Evolutionary conservation across 1,284 basidiomycete genomes (phyloP), one percentile per base, ranked within the genome.

Genomic region (Tilletia caries): DNA sequence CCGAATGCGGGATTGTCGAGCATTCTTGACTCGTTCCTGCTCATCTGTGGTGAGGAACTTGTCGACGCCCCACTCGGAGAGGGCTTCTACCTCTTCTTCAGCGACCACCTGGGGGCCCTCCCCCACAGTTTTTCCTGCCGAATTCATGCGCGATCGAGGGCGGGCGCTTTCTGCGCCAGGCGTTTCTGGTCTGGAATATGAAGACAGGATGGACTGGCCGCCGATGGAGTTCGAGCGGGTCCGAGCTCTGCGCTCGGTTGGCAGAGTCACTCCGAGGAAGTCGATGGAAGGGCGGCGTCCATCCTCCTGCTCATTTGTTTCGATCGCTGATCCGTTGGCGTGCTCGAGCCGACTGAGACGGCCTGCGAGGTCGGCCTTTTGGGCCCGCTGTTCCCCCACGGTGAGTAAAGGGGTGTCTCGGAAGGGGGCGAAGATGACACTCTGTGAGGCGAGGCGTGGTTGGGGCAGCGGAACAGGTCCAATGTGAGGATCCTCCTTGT

Each of bases 341-440:
- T 25, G 20, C 20, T 50, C 48, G 48, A 50, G 48, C 6, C 48
- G 48, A 25, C 48, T 50, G 48, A 50, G 54, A 25, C 54, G 2
- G 29, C 54, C 54, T 29, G 41, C 65, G n/a, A 46, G 65, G 13
- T 32, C 41, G 10, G 65, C 65, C n/a, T 34, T 29, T 46, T 50
- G 41, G 12, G 65, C 65, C 15, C 43, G 43, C 43, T 32, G 43
- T 33, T 46, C 15, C 18, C 48, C 23, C 37, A 29, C 43, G n/a
- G 12, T 33, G 44, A 64, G 68, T 32, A 27, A 64, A 25, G 71
- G 67, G 1, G 70, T 73, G 25, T 76, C 71, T 23, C 78, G 68
- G 64, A 52, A 80, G 3, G 78, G 78, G 33, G 74, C 72, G 67
- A 80, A 80, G 75, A 80, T 79, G 68, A 73, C 78, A 33, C 75